Percentiles rank a stretch among this genome's conserved stretches.
These are phyloP conservation scores for Jamesozyma lodderae DNA, from an alignment of 805 yeast genomes.

Conservation along the genomic window DNA sequence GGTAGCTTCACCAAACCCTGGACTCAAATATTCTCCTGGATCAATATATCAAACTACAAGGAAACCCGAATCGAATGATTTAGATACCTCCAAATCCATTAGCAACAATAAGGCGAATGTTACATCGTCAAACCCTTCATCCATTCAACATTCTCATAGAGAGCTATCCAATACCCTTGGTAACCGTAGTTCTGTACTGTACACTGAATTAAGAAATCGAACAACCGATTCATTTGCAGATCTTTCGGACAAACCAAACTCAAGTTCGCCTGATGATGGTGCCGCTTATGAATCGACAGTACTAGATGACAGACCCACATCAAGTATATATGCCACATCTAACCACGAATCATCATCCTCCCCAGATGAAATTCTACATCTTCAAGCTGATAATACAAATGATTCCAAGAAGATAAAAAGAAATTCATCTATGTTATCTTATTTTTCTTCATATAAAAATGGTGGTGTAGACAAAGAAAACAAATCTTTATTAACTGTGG, in stretches of 20 bases:
- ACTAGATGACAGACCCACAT: conserved; percentile 31
- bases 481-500: conserved; percentile 5
- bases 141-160: not conserved
- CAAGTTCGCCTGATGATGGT: not conserved
- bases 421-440: conserved; percentile 51
- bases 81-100: too few relatives aligned
- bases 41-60: conserved; percentile 20
- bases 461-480: conserved; percentile 10
- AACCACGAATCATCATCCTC: conserved; percentile 1
- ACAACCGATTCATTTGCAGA: not conserved
- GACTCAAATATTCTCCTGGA: conserved; percentile 17
- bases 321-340: conserved; percentile 31
- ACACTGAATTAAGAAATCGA: conserved; percentile 9
- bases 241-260: not conserved
- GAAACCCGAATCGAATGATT: too few relatives aligned
- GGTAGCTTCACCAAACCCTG: conserved; percentile 3
- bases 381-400: not conserved
- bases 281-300: not conserved
- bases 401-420: conserved; percentile 37
- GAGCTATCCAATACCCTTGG: not conserved
- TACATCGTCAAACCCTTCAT: not conserved
- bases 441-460: conserved; percentile 22
- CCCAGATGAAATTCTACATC: not conserved
- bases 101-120: too few relatives aligned
- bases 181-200: conserved; percentile 17